Conservation (phyloP, 495 filamentous ascomycete species). For the Extremus antarcticus region DNA sequence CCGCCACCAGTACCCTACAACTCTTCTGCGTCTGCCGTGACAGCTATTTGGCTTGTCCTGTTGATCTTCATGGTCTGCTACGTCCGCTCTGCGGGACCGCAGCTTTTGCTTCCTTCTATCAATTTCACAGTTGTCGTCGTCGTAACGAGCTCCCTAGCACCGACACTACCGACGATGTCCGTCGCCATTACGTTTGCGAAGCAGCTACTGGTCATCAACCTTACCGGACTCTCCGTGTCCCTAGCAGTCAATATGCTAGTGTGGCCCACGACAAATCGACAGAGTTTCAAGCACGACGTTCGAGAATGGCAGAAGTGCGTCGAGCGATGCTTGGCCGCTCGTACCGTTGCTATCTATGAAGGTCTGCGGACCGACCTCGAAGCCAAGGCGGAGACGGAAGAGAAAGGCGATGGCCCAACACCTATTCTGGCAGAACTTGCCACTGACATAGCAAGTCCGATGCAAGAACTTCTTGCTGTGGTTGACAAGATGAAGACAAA, state of each 20-base stretch:
- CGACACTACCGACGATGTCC: background rate
- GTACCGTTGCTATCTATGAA: background rate
- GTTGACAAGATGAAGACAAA: background rate
- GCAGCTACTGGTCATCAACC: background rate
- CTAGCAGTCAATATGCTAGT: background rate
- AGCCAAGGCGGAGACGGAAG: background rate
- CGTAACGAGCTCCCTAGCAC: background rate
- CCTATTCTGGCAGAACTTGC: background rate
- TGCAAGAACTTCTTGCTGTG: background rate
- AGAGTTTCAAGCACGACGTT: background rate
- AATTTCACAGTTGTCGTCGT: background rate
- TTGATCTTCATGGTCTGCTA: background rate
- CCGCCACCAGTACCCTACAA: too few relatives aligned
- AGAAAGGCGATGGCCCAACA: background rate
- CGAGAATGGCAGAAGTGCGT: background rate
- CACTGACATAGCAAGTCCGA: background rate
- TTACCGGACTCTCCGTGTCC: background rate
- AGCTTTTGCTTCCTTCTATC: background rate
- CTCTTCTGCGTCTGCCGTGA: background rate
- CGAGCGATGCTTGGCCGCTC: background rate
- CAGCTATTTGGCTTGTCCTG: background rate
- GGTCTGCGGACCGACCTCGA: background rate
- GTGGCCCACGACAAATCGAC: background rate
- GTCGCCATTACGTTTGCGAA: background rate
- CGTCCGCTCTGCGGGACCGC: background rate